Evolutionary conservation across 73 alveolate species (phyloP), one percentile per base, ranked within the genome.

Genomic region (Paramecium octaurelia): DNA sequence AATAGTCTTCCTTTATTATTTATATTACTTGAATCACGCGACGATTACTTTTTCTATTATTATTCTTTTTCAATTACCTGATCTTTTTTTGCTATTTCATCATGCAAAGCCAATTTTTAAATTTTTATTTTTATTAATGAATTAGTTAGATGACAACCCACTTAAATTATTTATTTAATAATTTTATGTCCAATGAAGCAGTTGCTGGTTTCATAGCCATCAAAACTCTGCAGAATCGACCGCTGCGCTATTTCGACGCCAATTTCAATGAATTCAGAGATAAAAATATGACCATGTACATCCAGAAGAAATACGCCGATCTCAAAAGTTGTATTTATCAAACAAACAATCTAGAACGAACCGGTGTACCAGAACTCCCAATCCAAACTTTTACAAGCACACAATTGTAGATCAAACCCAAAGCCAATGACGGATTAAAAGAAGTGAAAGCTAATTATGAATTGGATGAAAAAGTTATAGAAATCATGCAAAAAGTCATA

Each of bases 191-290:
- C 2, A 80, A 80, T 80, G 77, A 80, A 80, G 77, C 76, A 43
- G 24, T 44, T 44, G 75, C 91, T 31, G 91, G 76, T 10, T 80
- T 80, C 12, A 10, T 80, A 6, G 43, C 57, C 31, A 40, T 31
- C 6, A 44, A 80, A 48, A 80, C 76, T 5, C 27, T 44, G 14
- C 18, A 80, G 38, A 24, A 80, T 12, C 14, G 10, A 2, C 75
- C 75, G 21, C 8, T 80, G 1, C 21, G 76, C 12, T 12, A 80
- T 23, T 27, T 42, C 6, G 48, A 42, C 44, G 75, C 35, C 16
- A 46, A 80, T 48, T 80, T 44, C 75, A 80, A 80, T 80, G 77
- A 80, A 21, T 44, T 44, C 38, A 80, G 91, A 80, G 77, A 80
- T 46, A 80, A 43, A 76, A 80, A 44, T 23, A 80, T 44, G 64